Evolutionary conservation across 2,329 filamentous ascomycete species (phyloP).

Genomic region (Phialophora chinensis): DNA sequence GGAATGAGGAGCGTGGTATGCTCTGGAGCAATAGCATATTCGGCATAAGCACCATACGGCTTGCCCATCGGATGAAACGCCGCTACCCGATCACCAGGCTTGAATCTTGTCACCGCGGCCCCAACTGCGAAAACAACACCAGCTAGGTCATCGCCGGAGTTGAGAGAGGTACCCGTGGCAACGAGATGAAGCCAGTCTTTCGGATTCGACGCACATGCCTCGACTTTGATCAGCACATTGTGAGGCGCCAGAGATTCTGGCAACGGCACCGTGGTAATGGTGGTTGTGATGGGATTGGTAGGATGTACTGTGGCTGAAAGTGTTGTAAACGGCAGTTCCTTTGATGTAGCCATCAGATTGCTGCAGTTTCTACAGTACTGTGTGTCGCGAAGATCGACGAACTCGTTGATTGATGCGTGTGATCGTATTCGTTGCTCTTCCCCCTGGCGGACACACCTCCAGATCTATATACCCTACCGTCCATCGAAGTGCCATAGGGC

Average conservation of each 20-base stretch:
- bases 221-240: slow-evolving; percentile 51
- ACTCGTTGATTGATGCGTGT: neutral
- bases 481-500: neutral
- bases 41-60: slow-evolving; percentile 48
- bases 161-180: slow-evolving; percentile 16
- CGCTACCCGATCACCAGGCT: slow-evolving; percentile 47
- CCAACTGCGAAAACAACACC: slow-evolving; percentile 41
- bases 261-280: slow-evolving; percentile 42
- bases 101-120: slow-evolving; percentile 21
- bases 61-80: slow-evolving; percentile 40
- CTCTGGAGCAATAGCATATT: slow-evolving; percentile 46
- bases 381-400: neutral
- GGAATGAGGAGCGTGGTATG: slow-evolving; percentile 40
- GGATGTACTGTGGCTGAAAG: slow-evolving; percentile 22
- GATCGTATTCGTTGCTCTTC: neutral
- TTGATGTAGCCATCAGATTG: slow-evolving; percentile 5
- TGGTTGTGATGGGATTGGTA: slow-evolving; percentile 23
- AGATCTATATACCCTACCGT: neutral
- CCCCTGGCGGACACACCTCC: too few relatives aligned
- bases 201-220: slow-evolving; percentile 53
- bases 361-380: neutral
- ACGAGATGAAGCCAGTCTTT: slow-evolving; percentile 53
- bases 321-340: slow-evolving; percentile 3
- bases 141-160: slow-evolving; percentile 41
- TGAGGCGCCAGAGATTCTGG: slow-evolving; percentile 46